Base-by-base conservation (phyloP, 140 eudicot species). In the Cichorium intybus region DNA sequence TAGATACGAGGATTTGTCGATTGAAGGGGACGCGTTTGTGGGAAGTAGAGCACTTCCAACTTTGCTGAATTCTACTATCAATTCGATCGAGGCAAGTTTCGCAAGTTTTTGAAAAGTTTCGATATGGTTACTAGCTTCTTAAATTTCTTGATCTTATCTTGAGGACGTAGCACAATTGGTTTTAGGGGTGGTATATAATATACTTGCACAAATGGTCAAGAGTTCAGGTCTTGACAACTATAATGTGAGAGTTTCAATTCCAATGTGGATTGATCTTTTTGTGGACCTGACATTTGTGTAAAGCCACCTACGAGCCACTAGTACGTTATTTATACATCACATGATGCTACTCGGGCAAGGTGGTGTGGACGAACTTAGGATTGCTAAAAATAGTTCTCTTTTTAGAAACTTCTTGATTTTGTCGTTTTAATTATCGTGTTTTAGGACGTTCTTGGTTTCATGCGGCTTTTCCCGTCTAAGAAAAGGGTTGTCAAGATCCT, bases 21-120 rank as follows among this genome's bases (percentile, higher is more conserved):
- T 82, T 3, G 82, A 82, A 62, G 88, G 88, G 20, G 80, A 71
- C 20, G 88, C 73, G 4, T 77, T 71, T 43, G 85, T 75, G 6
- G 88, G 88, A 27, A 62, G 75, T 51, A 62, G 88, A 53, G 82
- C 88, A 41, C 81, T 82, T 45, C 88, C 88, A 17, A 82, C 82
- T 14, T 56, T 82, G 69, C 51, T 62, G 47, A 82, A 82, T 29
- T 61, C 82, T 31, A 67, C 75, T 3, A 67, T 82, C 54, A 75
- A 82, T 50, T 66, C 61, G 8, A 2, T 79, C 8, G 88, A 82
- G 85, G 88, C 61, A 61, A 54, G 18, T 37, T 46, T 34, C 10
- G 46, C 7, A 72, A n/a, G 23, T 37, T 54, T 3, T 23, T 3
- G 18, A 20, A 34, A 10, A 34, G 24, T 52, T 21, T 10, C 18